Evolutionary conservation across 345 rosid genomes (phyloP), one percentile per base, ranked within the genome.

Genomic region (Arabis hirsuta): DNA sequence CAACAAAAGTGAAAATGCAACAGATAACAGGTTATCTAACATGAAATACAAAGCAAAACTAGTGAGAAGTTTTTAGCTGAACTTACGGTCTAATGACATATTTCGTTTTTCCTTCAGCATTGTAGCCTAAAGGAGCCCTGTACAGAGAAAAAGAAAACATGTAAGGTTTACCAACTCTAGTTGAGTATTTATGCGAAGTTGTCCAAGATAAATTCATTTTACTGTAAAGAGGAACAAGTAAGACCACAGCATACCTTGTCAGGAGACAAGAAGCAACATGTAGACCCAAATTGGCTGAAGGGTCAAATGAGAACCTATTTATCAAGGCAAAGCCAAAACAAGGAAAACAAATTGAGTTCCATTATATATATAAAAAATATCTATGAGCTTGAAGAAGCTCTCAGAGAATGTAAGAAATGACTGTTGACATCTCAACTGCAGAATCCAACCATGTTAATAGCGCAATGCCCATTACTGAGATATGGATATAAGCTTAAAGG

Each of bases 61-160:
- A 3, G 22, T 26, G 12, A 59, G 55, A 59, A 68, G 2, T 29
- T 16, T 62, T 27, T 0, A 72, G 69, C 73, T 67, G 73, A 58
- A 81, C 98, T 87, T 82, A 93, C 98, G 97, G 98, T 71, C 96
- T 87, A 26, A 87, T 78, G 63, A 87, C 97, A 80, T 90, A 93
- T 85, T 90, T 89, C 43, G 90, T 75, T 84, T 89, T 89, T 46
- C 98, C 98, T 80, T 93, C 98, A 63, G 81, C 81, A 82, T 84
- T 85, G 59, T 80, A 83, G 38, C 86, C 97, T 74, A 82, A 27
- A 67, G 94, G 96, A 84, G 96, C 97, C 86, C 98, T 93, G 82
- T 77, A 78, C 36, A 79, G 26, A 73, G 24, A 65, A 65, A 38
- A 48, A 9, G 12, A 9, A 32, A 71, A 38, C 31, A 44, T 4